phyloP scores from a whole-genome alignment of 1,139 yeast species.

The Yamadazyma dendronema region DNA sequence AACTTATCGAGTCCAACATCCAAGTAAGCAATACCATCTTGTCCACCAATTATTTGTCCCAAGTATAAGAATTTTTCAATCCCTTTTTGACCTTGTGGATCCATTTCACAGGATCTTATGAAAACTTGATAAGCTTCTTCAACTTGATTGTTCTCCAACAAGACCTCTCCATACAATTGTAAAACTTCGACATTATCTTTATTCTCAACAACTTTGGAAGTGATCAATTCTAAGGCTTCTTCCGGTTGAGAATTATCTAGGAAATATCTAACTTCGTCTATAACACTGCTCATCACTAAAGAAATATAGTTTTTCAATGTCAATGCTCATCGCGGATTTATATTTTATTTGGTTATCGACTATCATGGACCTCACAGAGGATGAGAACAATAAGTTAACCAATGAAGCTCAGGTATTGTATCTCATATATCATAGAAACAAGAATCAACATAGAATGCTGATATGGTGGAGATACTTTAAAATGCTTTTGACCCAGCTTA shows the following conservation, averaged over 20 bases:
- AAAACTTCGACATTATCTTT: constrained; percentile 32
- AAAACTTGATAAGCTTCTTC: constrained; percentile 73
- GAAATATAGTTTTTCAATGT: neutral
- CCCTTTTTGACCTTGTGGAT: constrained; percentile 62
- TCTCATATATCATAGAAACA: constrained; percentile 65
- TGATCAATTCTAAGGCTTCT: constrained; percentile 36
- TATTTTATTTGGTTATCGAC: no score
- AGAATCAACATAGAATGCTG: constrained; percentile 73
- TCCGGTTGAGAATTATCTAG: constrained; percentile 41
- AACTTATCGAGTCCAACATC: constrained; percentile 61
- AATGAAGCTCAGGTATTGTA: constrained; percentile 58
- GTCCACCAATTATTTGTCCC: constrained; percentile 89
- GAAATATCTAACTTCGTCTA: constrained; percentile 28
- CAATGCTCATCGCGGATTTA: constrained; percentile 6
- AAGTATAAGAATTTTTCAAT: constrained; percentile 82
- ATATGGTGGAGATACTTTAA: constrained; percentile 75
- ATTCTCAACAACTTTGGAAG: constrained; percentile 27
- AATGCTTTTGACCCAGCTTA: constrained; percentile 57
- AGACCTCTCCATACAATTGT: constrained; percentile 64
- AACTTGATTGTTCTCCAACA: constrained; percentile 74
- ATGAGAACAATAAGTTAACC: constrained; percentile 3
- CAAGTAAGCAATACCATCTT: constrained; percentile 66
- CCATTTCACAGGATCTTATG: constrained; percentile 63
- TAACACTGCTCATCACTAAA: constrained; percentile 8
- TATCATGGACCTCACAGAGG: constrained; percentile 2